Evolutionary conservation across 1,284 basidiomycete species (phyloP).

Genomic region (Papiliotrema flavescens): DNA sequence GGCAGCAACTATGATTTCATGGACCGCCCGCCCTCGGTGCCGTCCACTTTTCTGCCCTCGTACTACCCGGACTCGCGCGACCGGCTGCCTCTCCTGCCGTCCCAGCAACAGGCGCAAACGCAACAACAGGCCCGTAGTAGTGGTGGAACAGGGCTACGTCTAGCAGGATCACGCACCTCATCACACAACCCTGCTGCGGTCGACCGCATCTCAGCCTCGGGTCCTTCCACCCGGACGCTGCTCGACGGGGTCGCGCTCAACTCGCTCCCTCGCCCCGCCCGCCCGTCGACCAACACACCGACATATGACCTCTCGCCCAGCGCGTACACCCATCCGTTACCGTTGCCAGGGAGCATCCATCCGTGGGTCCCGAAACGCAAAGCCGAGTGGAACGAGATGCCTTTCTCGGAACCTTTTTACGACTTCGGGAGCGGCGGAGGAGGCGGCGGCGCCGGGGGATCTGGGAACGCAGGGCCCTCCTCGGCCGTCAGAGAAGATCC

Average conservation of each 20-base stretch:
- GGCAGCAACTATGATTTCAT: neutral
- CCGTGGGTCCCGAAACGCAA: neutral
- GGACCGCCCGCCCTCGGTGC: neutral
- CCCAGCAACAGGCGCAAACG: neutral
- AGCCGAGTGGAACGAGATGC: slow-evolving; percentile 1
- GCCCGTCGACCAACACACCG: neutral
- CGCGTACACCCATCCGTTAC: neutral
- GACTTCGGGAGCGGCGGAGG: neutral
- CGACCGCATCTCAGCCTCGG: neutral
- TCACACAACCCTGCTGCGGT: neutral
- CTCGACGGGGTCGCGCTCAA: slow-evolving; percentile 1
- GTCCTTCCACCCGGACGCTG: slow-evolving; percentile 1
- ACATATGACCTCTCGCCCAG: slow-evolving; percentile 3
- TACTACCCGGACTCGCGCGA: slow-evolving; percentile 4
- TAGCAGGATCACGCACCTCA: neutral
- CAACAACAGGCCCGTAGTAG: neutral
- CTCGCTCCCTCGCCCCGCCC: neutral
- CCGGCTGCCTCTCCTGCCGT: neutral
- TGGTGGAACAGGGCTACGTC: no score
- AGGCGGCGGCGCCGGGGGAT: neutral
- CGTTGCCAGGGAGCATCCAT: neutral
- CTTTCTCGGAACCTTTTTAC: neutral
- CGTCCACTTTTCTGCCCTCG: slow-evolving; percentile 4
- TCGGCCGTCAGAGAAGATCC: no score
- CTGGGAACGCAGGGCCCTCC: neutral